Base-by-base conservation (phyloP, 1,284 basidiomycete species). In the Ceratobasidium sp. region DNA sequence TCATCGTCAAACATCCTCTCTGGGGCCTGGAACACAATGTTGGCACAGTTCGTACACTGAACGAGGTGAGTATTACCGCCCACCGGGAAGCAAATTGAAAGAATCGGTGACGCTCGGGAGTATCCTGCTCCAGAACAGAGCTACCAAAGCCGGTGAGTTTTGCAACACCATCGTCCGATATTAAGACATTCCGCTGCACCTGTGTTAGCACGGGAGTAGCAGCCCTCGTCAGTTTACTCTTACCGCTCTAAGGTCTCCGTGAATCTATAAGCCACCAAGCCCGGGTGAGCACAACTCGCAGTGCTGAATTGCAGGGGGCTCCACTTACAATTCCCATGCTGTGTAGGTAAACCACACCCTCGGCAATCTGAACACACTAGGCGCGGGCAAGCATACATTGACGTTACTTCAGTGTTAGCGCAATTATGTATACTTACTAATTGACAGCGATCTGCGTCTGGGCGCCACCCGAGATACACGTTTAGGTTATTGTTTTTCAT, bases 171-270 rank as follows among this genome's bases (percentile, higher is more conserved):
- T 34, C 41, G 13, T 59, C 41, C 2, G 53, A 43, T 19, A 71
- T 56, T 19, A 71, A 31, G 39, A 71, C 43, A 39, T 49, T 71
- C 6, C 66, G 66, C 66, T 71, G 22, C 31, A 19, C 19, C n/a
- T 31, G 3, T 29, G 31, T 29, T 29, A 7, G 24, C 34, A 43
- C 6, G 14, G 22, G 22, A 22, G 39, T 24, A 31, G 16, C n/a
- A 13, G 19, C 19, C 31, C 22, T n/a, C 11, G 11, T 7, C 14
- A 8, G 16, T 29, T 7, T 13, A 48, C 4, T 7, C 54, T n/a
- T 31, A 71, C 66, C n/a, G 51, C 16, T 59, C 66, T 71, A 29
- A 71, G 54, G 41, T 71, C 66, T 22, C 66, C 66, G 43, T 71
- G 66, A 43, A 71, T 46, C 66, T 71, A 41, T 39, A 19, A 11